Evolutionary conservation across 225 moss, liverwort and hornwort species (phyloP).

Genomic region (Lunularia cruciata): DNA sequence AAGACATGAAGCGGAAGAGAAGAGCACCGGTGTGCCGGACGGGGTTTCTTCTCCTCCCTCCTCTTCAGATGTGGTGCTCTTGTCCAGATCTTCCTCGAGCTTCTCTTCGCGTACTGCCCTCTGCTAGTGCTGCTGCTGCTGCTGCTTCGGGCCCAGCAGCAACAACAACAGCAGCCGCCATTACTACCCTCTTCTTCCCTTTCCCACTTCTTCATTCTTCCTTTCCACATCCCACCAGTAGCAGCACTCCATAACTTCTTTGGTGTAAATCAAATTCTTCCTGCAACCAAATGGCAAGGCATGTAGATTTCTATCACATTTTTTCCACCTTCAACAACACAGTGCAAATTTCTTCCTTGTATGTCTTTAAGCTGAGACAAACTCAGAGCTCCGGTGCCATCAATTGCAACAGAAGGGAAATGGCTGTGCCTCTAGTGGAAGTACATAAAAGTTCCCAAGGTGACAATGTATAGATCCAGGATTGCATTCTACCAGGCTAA

Average conservation of each 20-base stretch:
- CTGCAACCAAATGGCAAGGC: neutral
- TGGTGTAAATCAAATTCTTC: neutral
- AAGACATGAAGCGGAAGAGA: neutral
- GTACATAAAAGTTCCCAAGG: neutral
- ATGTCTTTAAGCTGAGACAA: neutral
- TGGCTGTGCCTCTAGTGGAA: neutral
- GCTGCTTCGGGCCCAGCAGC: neutral
- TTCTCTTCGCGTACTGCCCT: neutral
- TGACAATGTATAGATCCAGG: neutral
- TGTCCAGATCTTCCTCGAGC: neutral
- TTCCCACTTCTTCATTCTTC: neutral
- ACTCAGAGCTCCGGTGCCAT: neutral
- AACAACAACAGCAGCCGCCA: neutral
- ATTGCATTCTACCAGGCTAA: neutral
- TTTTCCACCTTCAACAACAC: neutral
- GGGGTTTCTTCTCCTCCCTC: neutral
- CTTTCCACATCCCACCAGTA: neutral
- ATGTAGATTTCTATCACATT: neutral
- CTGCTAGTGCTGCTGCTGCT: too few relatives aligned
- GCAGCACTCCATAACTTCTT: neutral
- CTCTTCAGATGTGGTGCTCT: neutral
- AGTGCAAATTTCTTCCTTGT: neutral
- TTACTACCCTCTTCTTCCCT: neutral
- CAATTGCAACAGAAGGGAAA: neutral
- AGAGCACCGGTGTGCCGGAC: neutral